Conservation (phyloP, 768 basidiomycete genomes). For the Tubosaeta sp. region DNA sequence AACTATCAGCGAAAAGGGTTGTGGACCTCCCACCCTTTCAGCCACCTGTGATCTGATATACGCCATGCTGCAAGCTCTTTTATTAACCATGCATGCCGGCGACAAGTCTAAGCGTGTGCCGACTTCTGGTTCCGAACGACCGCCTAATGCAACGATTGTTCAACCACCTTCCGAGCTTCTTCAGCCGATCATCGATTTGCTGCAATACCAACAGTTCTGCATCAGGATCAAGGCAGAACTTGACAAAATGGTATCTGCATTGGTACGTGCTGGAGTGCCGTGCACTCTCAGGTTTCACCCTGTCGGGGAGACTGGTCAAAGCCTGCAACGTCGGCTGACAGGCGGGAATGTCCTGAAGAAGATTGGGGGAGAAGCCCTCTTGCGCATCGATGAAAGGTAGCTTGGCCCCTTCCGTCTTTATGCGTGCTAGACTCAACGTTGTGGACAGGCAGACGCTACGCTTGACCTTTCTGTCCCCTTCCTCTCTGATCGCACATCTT, state of each 20-base stretch:
- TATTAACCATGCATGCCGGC: constrained; percentile 55
- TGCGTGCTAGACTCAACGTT: background rate
- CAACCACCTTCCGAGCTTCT: constrained; percentile 47
- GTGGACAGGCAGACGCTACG: constrained; percentile 63
- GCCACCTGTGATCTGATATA: constrained; percentile 67
- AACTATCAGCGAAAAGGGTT: constrained; percentile 6
- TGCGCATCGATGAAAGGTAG: constrained; percentile 68
- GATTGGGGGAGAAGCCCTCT: constrained; percentile 67
- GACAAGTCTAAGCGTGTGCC: constrained; percentile 41
- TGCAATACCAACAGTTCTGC: constrained; percentile 79
- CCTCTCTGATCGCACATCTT: constrained; percentile 71
- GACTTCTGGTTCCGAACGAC: constrained; percentile 23
- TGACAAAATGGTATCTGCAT: constrained; percentile 42
- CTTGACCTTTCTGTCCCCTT: constrained; percentile 73
- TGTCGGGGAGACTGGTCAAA: constrained; percentile 63
- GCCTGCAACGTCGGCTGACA: constrained; percentile 46
- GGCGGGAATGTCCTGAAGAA: constrained; percentile 36
- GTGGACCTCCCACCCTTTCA: constrained; percentile 16
- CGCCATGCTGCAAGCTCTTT: constrained; percentile 55
- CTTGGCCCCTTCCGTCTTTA: background rate
- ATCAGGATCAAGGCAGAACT: constrained; percentile 57
- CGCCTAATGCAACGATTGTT: constrained; percentile 13
- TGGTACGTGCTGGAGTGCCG: constrained; percentile 52
- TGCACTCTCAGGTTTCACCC: constrained; percentile 55
- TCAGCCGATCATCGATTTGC: constrained; percentile 70